Percentiles rank a stretch among this genome's conserved stretches.
Conservation (phyloP, 768 basidiomycete genomes). For the Amanita rubescens region DNA sequence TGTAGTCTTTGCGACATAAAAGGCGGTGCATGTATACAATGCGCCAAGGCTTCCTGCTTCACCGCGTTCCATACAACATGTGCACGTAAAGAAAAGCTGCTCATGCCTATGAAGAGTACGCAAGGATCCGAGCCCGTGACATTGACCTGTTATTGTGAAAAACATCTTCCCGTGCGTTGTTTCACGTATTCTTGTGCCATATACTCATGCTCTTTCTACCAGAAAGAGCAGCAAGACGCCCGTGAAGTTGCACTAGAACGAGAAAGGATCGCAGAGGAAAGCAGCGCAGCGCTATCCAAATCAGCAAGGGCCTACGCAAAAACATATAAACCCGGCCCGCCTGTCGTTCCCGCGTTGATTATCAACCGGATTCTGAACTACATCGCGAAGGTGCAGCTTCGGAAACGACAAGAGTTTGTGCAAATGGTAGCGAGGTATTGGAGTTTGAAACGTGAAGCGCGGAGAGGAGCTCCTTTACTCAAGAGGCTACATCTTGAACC, state of each 20-base stretch:
- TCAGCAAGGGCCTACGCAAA: slow-evolving; percentile 88
- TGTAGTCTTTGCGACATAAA: slow-evolving; percentile 40
- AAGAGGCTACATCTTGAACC: slow-evolving; percentile 94
- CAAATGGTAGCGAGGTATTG: slow-evolving; percentile 83
- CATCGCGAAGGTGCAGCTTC: slow-evolving; percentile 55
- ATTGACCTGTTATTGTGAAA: slow-evolving; percentile 81
- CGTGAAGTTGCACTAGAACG: slow-evolving; percentile 48
- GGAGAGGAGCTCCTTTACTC: slow-evolving; percentile 87
- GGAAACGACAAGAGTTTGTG: slow-evolving; percentile 75
- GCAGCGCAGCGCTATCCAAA: slow-evolving; percentile 48
- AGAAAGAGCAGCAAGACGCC: slow-evolving; percentile 66
- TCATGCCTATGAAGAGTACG: slow-evolving; percentile 82
- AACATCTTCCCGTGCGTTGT: slow-evolving; percentile 75
- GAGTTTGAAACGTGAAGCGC: slow-evolving; percentile 93
- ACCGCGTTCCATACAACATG: slow-evolving; percentile 94
- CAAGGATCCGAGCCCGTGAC: slow-evolving; percentile 67
- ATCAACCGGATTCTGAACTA: slow-evolving; percentile 76
- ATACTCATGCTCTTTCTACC: neutral
- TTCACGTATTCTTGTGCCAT: neutral
- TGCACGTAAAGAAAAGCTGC: slow-evolving; percentile 75
- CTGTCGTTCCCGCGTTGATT: slow-evolving; percentile 81
- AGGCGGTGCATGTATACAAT: slow-evolving; percentile 91
- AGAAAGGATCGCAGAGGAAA: slow-evolving; percentile 31
- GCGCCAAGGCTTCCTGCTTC: slow-evolving; percentile 84
- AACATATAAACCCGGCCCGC: slow-evolving; percentile 87